These are phyloP conservation scores for Lactarius evosmus DNA, from an alignment of 768 basidiomycete genomes.

Conservation along the genomic window DNA sequence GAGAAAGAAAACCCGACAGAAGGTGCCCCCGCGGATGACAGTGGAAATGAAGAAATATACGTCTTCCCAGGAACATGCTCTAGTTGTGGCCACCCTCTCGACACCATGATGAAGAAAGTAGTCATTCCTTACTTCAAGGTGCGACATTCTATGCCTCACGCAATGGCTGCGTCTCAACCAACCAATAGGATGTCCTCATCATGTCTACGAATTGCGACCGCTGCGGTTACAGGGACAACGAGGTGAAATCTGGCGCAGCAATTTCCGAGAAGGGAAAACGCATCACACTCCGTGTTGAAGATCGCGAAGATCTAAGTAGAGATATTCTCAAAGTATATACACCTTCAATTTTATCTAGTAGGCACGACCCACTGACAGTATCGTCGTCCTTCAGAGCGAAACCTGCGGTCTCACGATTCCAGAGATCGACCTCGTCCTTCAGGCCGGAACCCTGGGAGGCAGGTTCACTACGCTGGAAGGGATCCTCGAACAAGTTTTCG, in stretches of 20 bases:
- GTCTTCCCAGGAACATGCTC: constrained; percentile 87
- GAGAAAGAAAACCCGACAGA: constrained; percentile 25
- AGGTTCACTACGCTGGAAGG: constrained; percentile 98
- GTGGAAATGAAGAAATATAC: constrained; percentile 80
- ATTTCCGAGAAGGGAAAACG: constrained; percentile 84
- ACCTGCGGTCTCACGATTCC: constrained; percentile 87
- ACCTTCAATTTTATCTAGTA: constrained; percentile 19
- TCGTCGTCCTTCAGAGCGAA: constrained; percentile 67
- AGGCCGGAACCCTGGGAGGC: constrained; percentile 92
- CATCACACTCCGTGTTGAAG: constrained; percentile 87
- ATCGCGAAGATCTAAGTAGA: constrained; percentile 85
- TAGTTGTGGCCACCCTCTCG: constrained; percentile 75
- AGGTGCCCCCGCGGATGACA: constrained; percentile 33
- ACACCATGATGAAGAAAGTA: constrained; percentile 95
- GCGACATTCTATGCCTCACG: not conserved
- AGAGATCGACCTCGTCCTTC: constrained; percentile 89
- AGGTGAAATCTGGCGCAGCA: constrained; percentile 92
- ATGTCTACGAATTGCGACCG: constrained; percentile 97
- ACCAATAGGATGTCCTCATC: constrained; percentile 83
- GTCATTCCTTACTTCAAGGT: constrained; percentile 97
- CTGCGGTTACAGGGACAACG: constrained; percentile 97
- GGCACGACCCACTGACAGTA: not conserved
- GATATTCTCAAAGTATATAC: constrained; percentile 89
- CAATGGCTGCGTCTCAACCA: not conserved
- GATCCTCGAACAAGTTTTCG: constrained; percentile 89